phyloP scores from a whole-genome alignment of 2,329 filamentous ascomycete genomes.

The Paecilomyces sp. region DNA sequence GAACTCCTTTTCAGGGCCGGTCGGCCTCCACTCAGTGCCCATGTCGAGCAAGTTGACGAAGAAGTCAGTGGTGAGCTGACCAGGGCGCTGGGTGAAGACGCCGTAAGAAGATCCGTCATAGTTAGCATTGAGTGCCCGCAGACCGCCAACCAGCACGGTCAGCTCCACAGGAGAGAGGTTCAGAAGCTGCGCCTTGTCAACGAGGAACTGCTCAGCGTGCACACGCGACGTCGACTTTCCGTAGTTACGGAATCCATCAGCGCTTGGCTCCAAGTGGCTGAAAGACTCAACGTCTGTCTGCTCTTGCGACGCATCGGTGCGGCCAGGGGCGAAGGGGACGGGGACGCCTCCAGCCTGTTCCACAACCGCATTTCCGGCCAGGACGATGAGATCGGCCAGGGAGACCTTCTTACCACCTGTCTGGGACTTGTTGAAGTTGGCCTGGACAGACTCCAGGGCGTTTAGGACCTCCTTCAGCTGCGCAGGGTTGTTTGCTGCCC shows the following conservation, averaged over 20 bases:
- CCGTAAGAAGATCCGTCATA: conserved; percentile 62
- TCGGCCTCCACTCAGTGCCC: conserved; percentile 57
- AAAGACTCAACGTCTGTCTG: conserved; percentile 63
- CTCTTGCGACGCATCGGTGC: conserved; percentile 63
- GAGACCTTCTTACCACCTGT: conserved; percentile 63
- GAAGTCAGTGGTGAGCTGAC: conserved; percentile 70
- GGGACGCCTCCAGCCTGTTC: conserved; percentile 62
- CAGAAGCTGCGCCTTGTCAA: conserved; percentile 66
- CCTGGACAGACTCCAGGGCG: conserved; percentile 58
- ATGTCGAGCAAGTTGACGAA: conserved; percentile 72
- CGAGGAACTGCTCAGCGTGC: conserved; percentile 60
- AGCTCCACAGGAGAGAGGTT: conserved; percentile 65
- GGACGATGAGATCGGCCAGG: conserved; percentile 70
- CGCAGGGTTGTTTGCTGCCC: conserved; percentile 66
- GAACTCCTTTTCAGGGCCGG: conserved; percentile 44
- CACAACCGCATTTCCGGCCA: conserved; percentile 62
- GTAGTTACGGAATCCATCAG: conserved; percentile 78
- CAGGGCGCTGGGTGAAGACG: conserved; percentile 61
- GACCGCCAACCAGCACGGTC: conserved; percentile 63
- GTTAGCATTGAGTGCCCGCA: conserved; percentile 64
- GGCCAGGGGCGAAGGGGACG: conserved; percentile 68
- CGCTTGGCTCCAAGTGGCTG: conserved; percentile 57
- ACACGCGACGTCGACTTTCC: conserved; percentile 56
- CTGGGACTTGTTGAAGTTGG: conserved; percentile 53
- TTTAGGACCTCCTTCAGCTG: conserved; percentile 57